Base-by-base conservation (phyloP, 352 stramenopile genomes). In the Saprolegnia parasitica region DNA sequence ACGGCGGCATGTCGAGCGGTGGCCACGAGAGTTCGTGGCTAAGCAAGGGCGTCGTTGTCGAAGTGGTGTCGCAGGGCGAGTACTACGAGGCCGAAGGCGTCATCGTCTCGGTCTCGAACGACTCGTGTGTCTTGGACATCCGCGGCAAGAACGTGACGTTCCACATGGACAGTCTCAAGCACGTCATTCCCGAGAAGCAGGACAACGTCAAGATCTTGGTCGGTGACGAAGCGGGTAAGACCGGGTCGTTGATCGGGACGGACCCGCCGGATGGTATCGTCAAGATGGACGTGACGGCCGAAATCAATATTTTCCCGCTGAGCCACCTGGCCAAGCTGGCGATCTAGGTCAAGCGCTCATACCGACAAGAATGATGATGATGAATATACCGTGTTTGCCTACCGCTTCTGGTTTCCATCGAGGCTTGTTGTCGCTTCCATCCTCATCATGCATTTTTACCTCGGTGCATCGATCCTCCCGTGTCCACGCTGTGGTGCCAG, bases 231-330 rank as follows among this genome's bases (percentile, higher is more conserved):
- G 87, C 87, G 1, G 87, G 87, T 24, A 87, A 88, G 64, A 93
- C 80, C 20, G 87, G 87, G 35, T 93, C 84, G 42, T 67, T 95
- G 2, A 95, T 95, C 70, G 87, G 87, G 77, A 91, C 87, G n/a
- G 86, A 95, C 74, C 79, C 78, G 16, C 83, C 86, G 23, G 87
- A 95, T 57, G 87, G 87, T 72, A 95, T 95, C 68, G 87, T 95
- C 55, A 95, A 95, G 80, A 84, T 95, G 20, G 87, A 95, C 58
- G 84, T 84, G 58, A 83, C 83, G 64, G 92, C 86, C 32, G 87
- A 95, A 76, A 95, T 95, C 77, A 95, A 95, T 77, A 93, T 94
- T 78, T 95, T 90, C 73, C 80, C 84, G 24, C 82, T 94, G 58
- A 83, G 82, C 37, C 85, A 80, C 67, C 74, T 95, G 64, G 87